phyloP scores from a whole-genome alignment of 2,329 filamentous ascomycete genomes.

The Diaporthe citri region DNA sequence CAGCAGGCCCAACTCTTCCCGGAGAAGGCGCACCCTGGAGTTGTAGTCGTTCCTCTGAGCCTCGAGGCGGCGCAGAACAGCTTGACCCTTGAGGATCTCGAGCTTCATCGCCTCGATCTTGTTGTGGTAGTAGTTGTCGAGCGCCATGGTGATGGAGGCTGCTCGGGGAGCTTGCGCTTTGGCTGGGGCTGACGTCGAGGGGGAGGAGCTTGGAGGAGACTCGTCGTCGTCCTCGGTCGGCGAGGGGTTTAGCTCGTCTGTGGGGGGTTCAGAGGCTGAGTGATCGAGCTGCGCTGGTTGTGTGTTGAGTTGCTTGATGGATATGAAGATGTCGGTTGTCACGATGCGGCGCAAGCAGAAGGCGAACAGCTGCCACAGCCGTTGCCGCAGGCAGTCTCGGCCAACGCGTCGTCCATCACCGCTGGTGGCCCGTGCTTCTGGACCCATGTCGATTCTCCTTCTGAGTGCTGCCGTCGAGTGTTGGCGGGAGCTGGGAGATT shows the following conservation, averaged over 20 bases:
- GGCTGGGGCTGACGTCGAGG: constrained; percentile 36
- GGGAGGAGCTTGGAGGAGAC: background rate
- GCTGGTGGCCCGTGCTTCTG: constrained; percentile 37
- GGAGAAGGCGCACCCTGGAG: constrained; percentile 91
- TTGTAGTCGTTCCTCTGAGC: constrained; percentile 99
- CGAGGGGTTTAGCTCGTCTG: background rate
- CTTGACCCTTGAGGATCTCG: constrained; percentile 99
- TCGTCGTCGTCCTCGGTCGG: constrained; percentile 9
- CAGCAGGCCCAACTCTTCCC: constrained; percentile 94
- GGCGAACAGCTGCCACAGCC: constrained; percentile 38
- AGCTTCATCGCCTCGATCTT: constrained; percentile 99
- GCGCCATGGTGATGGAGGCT: constrained; percentile 79
- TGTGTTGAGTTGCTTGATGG: constrained; percentile 27
- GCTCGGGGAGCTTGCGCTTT: constrained; percentile 20
- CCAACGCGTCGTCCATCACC: constrained; percentile 36
- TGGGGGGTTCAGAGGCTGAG: background rate
- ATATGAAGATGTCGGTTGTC: constrained; percentile 36
- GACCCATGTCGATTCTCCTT: constrained; percentile 30
- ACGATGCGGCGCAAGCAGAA: constrained; percentile 40
- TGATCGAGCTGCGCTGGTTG: constrained; percentile 2
- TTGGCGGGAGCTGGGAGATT: background rate
- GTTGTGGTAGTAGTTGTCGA: constrained; percentile 99
- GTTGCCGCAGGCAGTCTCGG: constrained; percentile 41
- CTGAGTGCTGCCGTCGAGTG: background rate
- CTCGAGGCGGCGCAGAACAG: constrained; percentile 92